Base-by-base conservation (phyloP, 2,329 filamentous ascomycete species). In the Diaporthe velutina region DNA sequence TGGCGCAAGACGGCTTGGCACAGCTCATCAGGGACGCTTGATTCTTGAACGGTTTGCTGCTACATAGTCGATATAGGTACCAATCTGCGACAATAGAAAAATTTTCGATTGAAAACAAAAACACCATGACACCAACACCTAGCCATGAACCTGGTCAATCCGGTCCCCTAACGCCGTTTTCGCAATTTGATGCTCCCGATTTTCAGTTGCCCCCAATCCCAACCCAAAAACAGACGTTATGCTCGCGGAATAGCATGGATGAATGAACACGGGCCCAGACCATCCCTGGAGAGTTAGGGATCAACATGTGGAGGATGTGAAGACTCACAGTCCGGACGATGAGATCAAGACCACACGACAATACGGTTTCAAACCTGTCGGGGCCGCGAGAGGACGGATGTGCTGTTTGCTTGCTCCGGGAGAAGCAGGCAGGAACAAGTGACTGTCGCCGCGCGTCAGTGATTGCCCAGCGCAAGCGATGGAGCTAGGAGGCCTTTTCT, bases 301-400 rank as follows among this genome's bases (percentile, higher is more conserved):
- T 45, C 42, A 74, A 66, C 66, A 58, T 45, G 74, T 67, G 57
- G 64, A 75, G 66, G 58, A 54, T 75, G 66, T 71, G 71, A 71
- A 73, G 73, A 75, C 74, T 75, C 74, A 73, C 74, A 70, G 58
- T 67, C 58, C 74, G 70, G 60, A 64, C 33, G 64, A 70, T 54
- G 35, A 54, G 35, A 60, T 55, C 28, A 66, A 61, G 58, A 42
- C 13, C 57, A 61, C 67, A 48, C 38, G 52, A 58, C 55, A 40
- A 30, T 25, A 3, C 33, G 33, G n/a, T 54, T 33, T 50, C 25
- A 25, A 45, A 52, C 42, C 33, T 50, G 42, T 61, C 70, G 70
- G 40, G 55, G 55, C 70, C 55, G 55, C 25, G 30, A 25, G 42
- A 70, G 42, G n/a, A 42, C 19, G 13, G 10, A n/a, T n/a, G 10